Conservation (phyloP, 2,329 filamentous ascomycete species). For the Paecilomyces variotii region DNA sequence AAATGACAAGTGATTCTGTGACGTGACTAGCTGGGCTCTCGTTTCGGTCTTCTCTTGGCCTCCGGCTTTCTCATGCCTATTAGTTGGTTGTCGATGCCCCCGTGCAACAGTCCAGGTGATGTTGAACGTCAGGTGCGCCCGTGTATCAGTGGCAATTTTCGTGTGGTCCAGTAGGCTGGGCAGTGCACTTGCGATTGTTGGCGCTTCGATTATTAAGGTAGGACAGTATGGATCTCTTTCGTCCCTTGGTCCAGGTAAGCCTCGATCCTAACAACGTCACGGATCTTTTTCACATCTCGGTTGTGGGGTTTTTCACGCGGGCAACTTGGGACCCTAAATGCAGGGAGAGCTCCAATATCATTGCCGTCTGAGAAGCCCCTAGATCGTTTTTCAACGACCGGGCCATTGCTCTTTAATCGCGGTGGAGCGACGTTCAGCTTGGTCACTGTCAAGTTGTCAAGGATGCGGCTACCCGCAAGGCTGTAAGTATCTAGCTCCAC, state of each 20-base stretch:
- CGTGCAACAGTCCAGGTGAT: not conserved
- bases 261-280: not conserved
- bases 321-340: not conserved
- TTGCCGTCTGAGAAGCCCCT: not conserved
- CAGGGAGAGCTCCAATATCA: not conserved
- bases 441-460: not conserved
- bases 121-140: slow-evolving; percentile 5
- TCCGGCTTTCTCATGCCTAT: not conserved
- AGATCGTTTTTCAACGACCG: not conserved
- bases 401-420: not conserved
- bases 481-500: not conserved
- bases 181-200: not conserved
- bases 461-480: not conserved
- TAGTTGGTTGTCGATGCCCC: not conserved
- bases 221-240: not conserved
- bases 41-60: not conserved
- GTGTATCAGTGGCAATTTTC: not conserved
- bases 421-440: not conserved
- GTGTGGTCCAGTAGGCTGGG: not conserved
- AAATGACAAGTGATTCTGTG: slow-evolving; percentile 1
- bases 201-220: not conserved
- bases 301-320: not conserved
- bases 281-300: not conserved
- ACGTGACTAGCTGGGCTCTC: not conserved
- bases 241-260: not conserved